Percentiles rank a stretch among this genome's conserved stretches.
Conservation (phyloP, 1,139 yeast genomes). For the Geotrichum restrictum region DNA sequence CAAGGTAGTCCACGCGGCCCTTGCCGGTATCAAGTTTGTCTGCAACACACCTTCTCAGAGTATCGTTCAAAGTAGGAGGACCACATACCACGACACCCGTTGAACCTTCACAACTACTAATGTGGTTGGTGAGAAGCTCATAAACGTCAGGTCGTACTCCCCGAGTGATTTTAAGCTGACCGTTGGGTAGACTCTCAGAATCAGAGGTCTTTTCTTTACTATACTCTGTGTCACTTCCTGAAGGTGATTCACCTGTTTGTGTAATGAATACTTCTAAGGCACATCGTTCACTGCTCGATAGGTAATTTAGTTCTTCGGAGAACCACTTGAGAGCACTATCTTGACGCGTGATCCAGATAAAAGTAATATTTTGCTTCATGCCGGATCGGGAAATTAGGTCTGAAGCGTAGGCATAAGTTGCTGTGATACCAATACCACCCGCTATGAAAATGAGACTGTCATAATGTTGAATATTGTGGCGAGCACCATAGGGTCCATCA, state of each 20-base stretch:
- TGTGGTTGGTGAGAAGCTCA: slow-evolving; percentile 28
- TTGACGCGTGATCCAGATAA: slow-evolving; percentile 51
- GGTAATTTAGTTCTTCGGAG: slow-evolving; percentile 44
- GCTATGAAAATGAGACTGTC: slow-evolving; percentile 50
- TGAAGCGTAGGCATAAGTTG: slow-evolving; percentile 35
- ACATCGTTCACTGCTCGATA: slow-evolving; percentile 34
- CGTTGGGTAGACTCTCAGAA: slow-evolving; percentile 3
- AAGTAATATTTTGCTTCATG: slow-evolving; percentile 38
- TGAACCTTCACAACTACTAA: slow-evolving; percentile 37
- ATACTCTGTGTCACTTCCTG: slow-evolving; percentile 4
- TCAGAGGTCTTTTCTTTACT: slow-evolving; percentile 8
- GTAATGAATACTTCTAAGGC: slow-evolving; percentile 36
- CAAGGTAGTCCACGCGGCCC: slow-evolving; percentile 37
- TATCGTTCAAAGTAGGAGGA: slow-evolving; percentile 41
- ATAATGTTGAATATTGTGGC: slow-evolving; percentile 48
- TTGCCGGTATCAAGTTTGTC: slow-evolving; percentile 28
- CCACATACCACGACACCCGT: slow-evolving; percentile 41
- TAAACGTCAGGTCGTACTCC: slow-evolving; percentile 40
- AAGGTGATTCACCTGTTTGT: neutral
- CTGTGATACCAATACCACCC: slow-evolving; percentile 70
- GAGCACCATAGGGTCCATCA: slow-evolving; percentile 58
- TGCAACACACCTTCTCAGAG: slow-evolving; percentile 36
- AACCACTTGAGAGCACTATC: slow-evolving; percentile 50
- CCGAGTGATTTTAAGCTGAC: slow-evolving; percentile 6
- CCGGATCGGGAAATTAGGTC: slow-evolving; percentile 7